Conservation (phyloP, 106 monocot genomes). For the Allium cepa region DNA sequence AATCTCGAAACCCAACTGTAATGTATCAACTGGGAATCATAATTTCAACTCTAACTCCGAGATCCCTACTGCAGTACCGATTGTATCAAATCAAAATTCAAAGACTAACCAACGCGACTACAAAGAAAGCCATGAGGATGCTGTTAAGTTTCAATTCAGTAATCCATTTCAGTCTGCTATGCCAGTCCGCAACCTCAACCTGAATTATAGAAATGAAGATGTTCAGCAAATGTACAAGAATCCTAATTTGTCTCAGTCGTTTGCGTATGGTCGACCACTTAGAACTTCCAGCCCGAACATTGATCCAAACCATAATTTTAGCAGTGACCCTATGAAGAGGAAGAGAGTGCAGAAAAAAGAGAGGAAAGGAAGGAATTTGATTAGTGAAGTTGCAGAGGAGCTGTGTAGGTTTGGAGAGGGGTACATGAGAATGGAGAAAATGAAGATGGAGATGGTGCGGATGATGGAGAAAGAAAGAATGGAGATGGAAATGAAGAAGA, state of each 20-base stretch:
- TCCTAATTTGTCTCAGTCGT: too few species aligned
- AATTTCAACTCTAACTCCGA: too few species aligned
- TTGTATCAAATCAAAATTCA: too few species aligned
- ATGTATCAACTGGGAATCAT: too few species aligned
- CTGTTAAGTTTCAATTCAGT: too few species aligned
- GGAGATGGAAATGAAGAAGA: conserved; percentile 86
- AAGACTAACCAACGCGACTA: too few species aligned
- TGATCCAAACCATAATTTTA: conserved; percentile 39
- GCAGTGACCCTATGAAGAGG: neutral
- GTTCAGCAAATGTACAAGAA: too few species aligned
- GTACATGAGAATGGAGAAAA: conserved; percentile 78
- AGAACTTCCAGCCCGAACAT: neutral
- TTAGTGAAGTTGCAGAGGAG: conserved; percentile 40
- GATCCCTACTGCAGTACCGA: too few species aligned
- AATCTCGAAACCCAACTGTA: conserved; percentile 1
- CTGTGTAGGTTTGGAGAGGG: conserved; percentile 65
- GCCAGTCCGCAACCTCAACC: too few species aligned
- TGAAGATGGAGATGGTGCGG: conserved; percentile 89
- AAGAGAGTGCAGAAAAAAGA: conserved; percentile 7
- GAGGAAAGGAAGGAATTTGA: conserved; percentile 21
- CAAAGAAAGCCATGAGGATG: too few species aligned
- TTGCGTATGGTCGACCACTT: neutral
- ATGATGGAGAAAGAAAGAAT: conserved; percentile 76
- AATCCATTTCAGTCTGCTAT: too few species aligned
- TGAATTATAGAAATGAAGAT: too few species aligned